Base-by-base conservation (phyloP, 2,329 filamentous ascomycete species). In the Botrytis fabae region DNA sequence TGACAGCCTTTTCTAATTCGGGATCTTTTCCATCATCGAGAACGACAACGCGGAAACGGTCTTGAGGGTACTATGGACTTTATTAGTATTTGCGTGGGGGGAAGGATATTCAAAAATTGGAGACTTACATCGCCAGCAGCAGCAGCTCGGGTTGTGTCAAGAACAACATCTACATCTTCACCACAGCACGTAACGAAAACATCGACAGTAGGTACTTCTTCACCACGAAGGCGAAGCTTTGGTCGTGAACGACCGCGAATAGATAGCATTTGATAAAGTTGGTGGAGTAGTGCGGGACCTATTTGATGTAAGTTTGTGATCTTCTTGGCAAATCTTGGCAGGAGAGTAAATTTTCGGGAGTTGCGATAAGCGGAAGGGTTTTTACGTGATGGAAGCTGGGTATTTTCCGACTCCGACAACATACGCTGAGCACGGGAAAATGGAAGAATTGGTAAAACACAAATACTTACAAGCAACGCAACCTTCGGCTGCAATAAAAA, bases 101-200 rank as follows among this genome's bases (percentile, higher is more conserved):
- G 25, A 51, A n/a, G 48, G 10, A 40, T 40, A 1, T 22, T 54
- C 20, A 35, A 22, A 14, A 18, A n/a, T 20, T 6, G n/a, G n/a
- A 51, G 18, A 71, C 70, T 28, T 66, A 66, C 70, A 75, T 90
- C 87, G 9, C 87, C 76, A 38, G 84, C 83, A 75, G 85, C 87
- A 1, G 88, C 86, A 5, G 84, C 88, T 89, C 87, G 22, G 18
- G 70, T 46, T 4, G 70, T 71, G 46, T 71, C 70, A 66, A 89
- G 80, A 4, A 90, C 85, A 3, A 90, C 80, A 22, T 88, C 86
- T 54, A 86, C 82, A 1, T 87, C 85, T 77, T 90, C 88, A 22
- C 86, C 85, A 73, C 88, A 90, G 80, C 86, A 88, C 1, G 88
- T 87, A 8, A 90, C 79, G 65, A 90, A 84, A 2, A 88, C 82